phyloP scores from a whole-genome alignment of 495 filamentous ascomycete genomes.

The Alectoria sarmentosa region DNA sequence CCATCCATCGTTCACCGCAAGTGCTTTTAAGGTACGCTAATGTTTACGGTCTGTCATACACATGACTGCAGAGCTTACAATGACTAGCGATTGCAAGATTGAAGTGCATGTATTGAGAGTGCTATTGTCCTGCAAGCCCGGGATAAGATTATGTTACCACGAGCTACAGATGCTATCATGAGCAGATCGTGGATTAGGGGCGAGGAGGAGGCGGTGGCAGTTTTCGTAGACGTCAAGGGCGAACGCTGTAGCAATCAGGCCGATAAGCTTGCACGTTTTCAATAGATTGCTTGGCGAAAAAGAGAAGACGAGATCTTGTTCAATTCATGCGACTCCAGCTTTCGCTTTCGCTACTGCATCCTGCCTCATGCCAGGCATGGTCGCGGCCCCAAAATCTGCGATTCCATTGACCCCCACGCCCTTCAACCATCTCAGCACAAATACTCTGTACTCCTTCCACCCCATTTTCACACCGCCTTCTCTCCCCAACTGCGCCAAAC shows the following conservation, averaged over 20 bases:
- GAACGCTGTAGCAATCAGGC: slow-evolving; percentile 16
- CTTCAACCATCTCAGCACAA: slow-evolving; percentile 67
- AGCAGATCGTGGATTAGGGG: slow-evolving; percentile 13
- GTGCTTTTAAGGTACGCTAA: slow-evolving; percentile 85
- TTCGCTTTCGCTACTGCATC: slow-evolving; percentile 4
- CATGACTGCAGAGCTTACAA: neutral
- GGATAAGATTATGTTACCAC: slow-evolving; percentile 19
- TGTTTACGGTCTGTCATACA: neutral
- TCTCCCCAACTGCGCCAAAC: slow-evolving; percentile 52
- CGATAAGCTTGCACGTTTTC: slow-evolving; percentile 15
- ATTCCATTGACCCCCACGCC: slow-evolving; percentile 58
- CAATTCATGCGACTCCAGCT: neutral
- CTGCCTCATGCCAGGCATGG: slow-evolving; percentile 56
- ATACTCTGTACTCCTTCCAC: slow-evolving; percentile 69
- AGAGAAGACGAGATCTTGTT: slow-evolving; percentile 16
- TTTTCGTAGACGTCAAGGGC: slow-evolving; percentile 14
- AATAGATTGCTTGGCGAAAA: slow-evolving; percentile 16
- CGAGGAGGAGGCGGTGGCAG: slow-evolving; percentile 12
- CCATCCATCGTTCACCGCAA: slow-evolving; percentile 99
- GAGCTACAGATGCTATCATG: slow-evolving; percentile 17
- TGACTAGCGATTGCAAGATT: neutral
- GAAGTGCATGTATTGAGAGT: slow-evolving; percentile 11
- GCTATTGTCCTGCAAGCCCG: slow-evolving; percentile 8
- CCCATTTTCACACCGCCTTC: slow-evolving; percentile 62
- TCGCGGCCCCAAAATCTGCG: slow-evolving; percentile 69